Conservation (phyloP, 2,329 filamentous ascomycete genomes). For the Drechmeria coniospora region DNA sequence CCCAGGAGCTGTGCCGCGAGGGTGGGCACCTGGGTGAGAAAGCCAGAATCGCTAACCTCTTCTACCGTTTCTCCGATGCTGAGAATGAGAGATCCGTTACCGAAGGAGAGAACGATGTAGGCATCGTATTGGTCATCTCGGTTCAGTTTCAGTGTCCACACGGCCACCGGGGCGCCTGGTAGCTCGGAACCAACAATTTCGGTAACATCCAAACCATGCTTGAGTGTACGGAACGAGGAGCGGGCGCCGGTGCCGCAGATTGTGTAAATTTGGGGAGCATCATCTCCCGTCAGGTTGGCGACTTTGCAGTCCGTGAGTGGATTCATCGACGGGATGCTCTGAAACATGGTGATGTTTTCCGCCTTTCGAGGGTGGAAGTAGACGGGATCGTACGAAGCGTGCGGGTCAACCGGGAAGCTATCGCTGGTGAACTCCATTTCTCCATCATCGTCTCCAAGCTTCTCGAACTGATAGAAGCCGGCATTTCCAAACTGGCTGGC, state of each 20-base stretch:
- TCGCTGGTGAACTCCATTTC: constrained; percentile 78
- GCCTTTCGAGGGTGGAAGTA: constrained; percentile 72
- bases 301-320: constrained; percentile 85
- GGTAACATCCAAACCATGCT: constrained; percentile 83
- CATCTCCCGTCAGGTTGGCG: constrained; percentile 77
- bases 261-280: constrained; percentile 91
- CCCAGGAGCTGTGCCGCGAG: constrained; percentile 88
- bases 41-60: constrained; percentile 86
- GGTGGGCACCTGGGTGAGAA: constrained; percentile 76
- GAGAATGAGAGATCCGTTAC: constrained; percentile 77
- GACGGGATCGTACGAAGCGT: constrained; percentile 55
- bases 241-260: constrained; percentile 78
- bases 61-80: constrained; percentile 96
- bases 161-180: constrained; percentile 72
- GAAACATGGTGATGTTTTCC: constrained; percentile 72
- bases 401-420: constrained; percentile 61
- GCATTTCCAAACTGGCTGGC: constrained; percentile 88
- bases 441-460: constrained; percentile 87
- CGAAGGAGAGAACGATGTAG: constrained; percentile 90
- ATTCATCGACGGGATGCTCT: constrained; percentile 78
- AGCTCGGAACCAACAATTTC: constrained; percentile 92
- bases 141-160: constrained; percentile 89
- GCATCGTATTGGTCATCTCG: constrained; percentile 74
- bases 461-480: constrained; percentile 93
- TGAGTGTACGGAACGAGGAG: constrained; percentile 80